These are phyloP conservation scores for Scheffersomyces parashehatae DNA, from an alignment of 1,139 yeast species.

Conservation along the genomic window DNA sequence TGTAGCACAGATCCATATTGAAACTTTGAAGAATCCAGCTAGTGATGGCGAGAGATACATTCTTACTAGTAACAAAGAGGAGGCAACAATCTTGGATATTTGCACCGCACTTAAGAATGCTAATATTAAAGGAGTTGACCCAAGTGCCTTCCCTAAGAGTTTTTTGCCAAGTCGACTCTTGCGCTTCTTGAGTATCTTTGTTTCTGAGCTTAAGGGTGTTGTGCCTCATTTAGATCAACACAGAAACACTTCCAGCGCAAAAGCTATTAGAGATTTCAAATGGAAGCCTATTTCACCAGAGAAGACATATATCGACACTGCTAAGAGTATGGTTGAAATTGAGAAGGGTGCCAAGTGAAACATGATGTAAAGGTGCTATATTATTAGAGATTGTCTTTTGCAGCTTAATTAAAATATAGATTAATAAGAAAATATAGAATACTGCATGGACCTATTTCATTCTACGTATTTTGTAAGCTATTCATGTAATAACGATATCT, in stretches of 20 bases:
- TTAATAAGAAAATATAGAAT: too few relatives aligned
- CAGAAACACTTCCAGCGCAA: background rate
- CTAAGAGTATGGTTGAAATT: background rate
- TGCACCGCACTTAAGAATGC: background rate
- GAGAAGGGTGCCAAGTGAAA: too few relatives aligned
- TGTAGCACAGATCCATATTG: conserved; percentile 17
- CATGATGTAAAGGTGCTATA: too few relatives aligned
- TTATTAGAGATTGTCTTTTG: too few relatives aligned
- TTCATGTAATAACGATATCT: too few relatives aligned
- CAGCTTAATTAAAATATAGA: too few relatives aligned
- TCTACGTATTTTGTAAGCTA: too few relatives aligned
- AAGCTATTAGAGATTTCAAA: background rate
- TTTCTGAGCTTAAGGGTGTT: background rate
- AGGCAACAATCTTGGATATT: background rate
- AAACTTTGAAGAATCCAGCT: conserved; percentile 12
- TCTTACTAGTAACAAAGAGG: background rate
- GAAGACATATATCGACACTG: background rate
- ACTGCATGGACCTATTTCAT: too few relatives aligned
- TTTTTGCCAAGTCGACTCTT: too few relatives aligned
- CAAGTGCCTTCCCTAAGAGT: too few relatives aligned
- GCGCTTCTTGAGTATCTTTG: too few relatives aligned
- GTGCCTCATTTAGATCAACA: background rate
- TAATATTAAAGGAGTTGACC: conserved; percentile 1
- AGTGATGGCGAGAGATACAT: conserved; percentile 4
- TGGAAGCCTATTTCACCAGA: background rate